These are phyloP conservation scores for Pistacia atlantica DNA, from an alignment of 345 rosid species.

Conservation along the genomic window DNA sequence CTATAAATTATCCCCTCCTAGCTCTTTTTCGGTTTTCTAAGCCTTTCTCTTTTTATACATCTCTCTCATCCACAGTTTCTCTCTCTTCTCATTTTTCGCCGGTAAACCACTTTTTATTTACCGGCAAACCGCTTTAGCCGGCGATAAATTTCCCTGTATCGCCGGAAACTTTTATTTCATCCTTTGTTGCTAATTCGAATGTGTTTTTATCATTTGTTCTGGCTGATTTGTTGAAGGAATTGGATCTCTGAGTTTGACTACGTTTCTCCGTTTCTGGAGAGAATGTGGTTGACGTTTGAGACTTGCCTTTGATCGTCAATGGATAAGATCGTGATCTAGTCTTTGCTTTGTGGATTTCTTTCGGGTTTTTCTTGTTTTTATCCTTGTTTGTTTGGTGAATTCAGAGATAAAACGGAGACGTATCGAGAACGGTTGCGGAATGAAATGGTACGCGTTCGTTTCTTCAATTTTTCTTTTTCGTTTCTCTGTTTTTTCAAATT, in stretches of 20 bases:
- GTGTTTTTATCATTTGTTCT: slow-evolving; percentile 17
- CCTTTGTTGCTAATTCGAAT: slow-evolving; percentile 14
- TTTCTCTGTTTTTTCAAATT: slow-evolving; percentile 17
- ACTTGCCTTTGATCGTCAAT: slow-evolving; percentile 32
- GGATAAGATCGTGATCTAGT: slow-evolving; percentile 75
- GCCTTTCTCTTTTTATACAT: slow-evolving; percentile 30
- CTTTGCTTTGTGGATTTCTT: slow-evolving; percentile 42
- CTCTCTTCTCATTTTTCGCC: slow-evolving; percentile 21
- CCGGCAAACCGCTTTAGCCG: slow-evolving; percentile 40
- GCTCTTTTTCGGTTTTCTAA: slow-evolving; percentile 66
- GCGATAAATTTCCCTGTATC: slow-evolving; percentile 13
- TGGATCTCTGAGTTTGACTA: slow-evolving; percentile 69
- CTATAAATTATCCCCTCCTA: slow-evolving; percentile 53
- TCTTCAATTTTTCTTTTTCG: slow-evolving; percentile 1
- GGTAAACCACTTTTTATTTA: slow-evolving; percentile 11
- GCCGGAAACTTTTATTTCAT: slow-evolving; percentile 10
- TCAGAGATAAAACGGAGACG: slow-evolving; percentile 59
- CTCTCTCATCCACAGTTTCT: slow-evolving; percentile 28
- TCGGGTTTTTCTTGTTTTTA: slow-evolving; percentile 28
- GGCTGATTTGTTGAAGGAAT: slow-evolving; percentile 35
- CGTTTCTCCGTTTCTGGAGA: slow-evolving; percentile 36
- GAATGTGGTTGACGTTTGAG: slow-evolving; percentile 74
- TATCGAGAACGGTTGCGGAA: slow-evolving; percentile 53
- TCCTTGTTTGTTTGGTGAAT: slow-evolving; percentile 26
- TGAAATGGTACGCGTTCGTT: slow-evolving; percentile 76